Evolutionary conservation across 192 early-diverging fungal species (phyloP).

Genomic region (Umbelopsis ramanniana): DNA sequence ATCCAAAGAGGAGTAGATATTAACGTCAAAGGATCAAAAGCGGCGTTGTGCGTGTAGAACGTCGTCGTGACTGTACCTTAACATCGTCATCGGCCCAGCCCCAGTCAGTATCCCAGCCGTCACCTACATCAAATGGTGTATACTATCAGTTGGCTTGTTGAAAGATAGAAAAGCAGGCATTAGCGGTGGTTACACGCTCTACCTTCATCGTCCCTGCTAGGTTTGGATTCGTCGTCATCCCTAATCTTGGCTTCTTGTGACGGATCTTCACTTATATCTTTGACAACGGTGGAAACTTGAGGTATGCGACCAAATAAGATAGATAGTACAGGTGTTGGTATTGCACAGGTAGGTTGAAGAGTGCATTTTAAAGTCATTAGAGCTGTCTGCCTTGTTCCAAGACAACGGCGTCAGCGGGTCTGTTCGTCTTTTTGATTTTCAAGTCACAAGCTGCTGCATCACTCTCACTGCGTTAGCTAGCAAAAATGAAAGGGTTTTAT

Average conservation of each 20-base stretch:
- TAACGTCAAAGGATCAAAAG: too few species aligned
- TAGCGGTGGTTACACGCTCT: neutral
- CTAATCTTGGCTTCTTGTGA: constrained; percentile 20
- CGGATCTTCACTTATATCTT: constrained; percentile 30
- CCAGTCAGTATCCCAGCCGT: constrained; percentile 44
- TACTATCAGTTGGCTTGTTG: neutral
- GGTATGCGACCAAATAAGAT: constrained; percentile 42
- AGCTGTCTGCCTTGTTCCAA: neutral
- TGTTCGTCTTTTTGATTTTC: neutral
- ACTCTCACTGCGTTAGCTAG: too few species aligned
- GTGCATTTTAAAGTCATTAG: constrained; percentile 30
- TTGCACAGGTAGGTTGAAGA: constrained; percentile 34
- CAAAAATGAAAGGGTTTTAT: neutral
- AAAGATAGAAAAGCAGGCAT: neutral
- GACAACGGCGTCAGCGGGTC: neutral
- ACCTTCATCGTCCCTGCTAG: neutral
- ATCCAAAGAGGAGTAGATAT: neutral
- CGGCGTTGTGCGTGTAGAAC: too few species aligned
- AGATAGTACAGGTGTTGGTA: constrained; percentile 40
- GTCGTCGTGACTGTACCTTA: too few species aligned
- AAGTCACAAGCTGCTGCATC: constrained; percentile 5
- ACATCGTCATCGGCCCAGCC: constrained; percentile 37
- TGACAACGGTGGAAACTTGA: constrained; percentile 29
- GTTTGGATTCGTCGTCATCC: constrained; percentile 15
- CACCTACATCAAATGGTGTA: constrained; percentile 13